phyloP scores from a whole-genome alignment of 2,329 filamentous ascomycete genomes.

The Juglanconis oblonga region DNA sequence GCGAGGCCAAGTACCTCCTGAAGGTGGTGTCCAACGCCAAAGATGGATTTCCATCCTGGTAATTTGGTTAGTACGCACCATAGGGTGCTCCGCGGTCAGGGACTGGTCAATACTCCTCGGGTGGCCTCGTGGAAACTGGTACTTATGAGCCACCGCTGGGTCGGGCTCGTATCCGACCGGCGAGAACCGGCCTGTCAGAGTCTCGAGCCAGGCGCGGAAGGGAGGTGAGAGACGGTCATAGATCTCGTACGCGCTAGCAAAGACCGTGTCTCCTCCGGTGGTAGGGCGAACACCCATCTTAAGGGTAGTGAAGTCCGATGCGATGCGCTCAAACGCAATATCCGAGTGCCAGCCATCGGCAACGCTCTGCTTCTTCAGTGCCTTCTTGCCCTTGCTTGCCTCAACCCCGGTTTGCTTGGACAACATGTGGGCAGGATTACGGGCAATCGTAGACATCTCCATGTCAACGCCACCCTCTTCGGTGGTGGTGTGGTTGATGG shows the following conservation, averaged over 20 bases:
- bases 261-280: conserved; percentile 45
- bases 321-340: conserved; percentile 43
- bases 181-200: conserved; percentile 35
- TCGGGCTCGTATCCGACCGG: too few relatives aligned
- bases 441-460: too few relatives aligned
- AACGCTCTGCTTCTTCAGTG: too few relatives aligned
- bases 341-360: conserved; percentile 26
- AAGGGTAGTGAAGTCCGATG: conserved; percentile 44
- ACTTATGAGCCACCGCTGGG: too few relatives aligned
- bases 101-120: conserved; percentile 22
- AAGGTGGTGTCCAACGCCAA: conserved; percentile 20
- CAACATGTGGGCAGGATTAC: too few relatives aligned
- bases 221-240: conserved; percentile 52
- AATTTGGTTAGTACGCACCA: conserved; percentile 58
- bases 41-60: conserved; percentile 57
- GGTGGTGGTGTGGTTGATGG: too few relatives aligned
- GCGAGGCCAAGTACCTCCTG: conserved; percentile 46
- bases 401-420: too few relatives aligned
- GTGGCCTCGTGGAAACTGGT: too few relatives aligned
- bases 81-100: conserved; percentile 48
- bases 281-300: conserved; percentile 40
- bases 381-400: too few relatives aligned
- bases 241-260: conserved; percentile 49
- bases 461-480: too few relatives aligned
- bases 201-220: conserved; percentile 44